These are phyloP conservation scores for Tetracentron sinense DNA, from an alignment of 164 flowering plant species.

Conservation along the genomic window DNA sequence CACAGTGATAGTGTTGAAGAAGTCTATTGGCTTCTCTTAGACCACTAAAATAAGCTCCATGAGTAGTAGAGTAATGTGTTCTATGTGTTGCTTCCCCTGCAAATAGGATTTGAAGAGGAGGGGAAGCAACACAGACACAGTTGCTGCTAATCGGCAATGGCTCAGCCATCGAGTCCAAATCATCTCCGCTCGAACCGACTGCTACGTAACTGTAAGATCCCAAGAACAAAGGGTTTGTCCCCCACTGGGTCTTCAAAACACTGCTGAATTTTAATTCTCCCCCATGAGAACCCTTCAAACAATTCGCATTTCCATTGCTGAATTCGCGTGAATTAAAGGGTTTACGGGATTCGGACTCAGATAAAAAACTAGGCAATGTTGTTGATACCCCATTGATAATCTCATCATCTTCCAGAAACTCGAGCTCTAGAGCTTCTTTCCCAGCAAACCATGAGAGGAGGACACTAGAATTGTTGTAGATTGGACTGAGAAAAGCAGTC, in stretches of 20 bases:
- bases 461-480: constrained; percentile 58
- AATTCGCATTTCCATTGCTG: constrained; percentile 35
- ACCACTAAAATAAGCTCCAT: constrained; percentile 98
- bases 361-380: constrained; percentile 47
- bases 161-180: constrained; percentile 78
- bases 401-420: constrained; percentile 63
- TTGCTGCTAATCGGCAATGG: constrained; percentile 57
- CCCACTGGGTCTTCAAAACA: constrained; percentile 81
- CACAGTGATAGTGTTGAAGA: constrained; percentile 66
- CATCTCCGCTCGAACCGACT: constrained; percentile 87
- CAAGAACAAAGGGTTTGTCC: constrained; percentile 84
- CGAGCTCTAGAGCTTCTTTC: constrained; percentile 80
- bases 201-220: constrained; percentile 93
- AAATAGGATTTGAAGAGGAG: constrained; percentile 78
- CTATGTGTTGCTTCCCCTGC: constrained; percentile 99
- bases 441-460: constrained; percentile 93
- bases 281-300: constrained; percentile 8
- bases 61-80: constrained; percentile 96
- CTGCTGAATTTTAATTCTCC: constrained; percentile 30
- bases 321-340: constrained; percentile 12
- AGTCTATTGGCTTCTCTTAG: constrained; percentile 96
- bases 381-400: constrained; percentile 58
- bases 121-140: constrained; percentile 9
- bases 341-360: constrained; percentile 13
- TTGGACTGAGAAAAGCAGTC: constrained; percentile 67